These are phyloP conservation scores for Ogataea trehalophila DNA, from an alignment of 805 yeast species.

Conservation along the genomic window DNA sequence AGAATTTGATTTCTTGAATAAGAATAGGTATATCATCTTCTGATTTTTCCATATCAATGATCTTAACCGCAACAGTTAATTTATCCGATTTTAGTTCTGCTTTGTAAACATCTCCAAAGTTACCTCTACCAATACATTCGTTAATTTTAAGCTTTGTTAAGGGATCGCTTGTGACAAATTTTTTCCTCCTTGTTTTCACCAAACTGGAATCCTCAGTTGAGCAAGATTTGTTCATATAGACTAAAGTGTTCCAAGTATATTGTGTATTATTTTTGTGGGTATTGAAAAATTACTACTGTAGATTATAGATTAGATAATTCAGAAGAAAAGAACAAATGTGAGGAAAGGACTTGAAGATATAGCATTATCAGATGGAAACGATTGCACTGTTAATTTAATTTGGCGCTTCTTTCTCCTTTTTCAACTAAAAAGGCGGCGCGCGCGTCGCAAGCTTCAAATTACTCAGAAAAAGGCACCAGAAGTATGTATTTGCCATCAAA, in stretches of 20 bases:
- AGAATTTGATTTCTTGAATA: constrained; percentile 72
- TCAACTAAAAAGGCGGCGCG: too few species aligned
- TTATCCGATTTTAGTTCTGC: constrained; percentile 38
- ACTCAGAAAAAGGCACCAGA: too few species aligned
- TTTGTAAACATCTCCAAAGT: constrained; percentile 81
- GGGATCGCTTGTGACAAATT: constrained; percentile 7
- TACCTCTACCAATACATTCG: constrained; percentile 74
- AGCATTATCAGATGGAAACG: background rate
- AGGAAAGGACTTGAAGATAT: too few species aligned
- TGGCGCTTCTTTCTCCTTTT: too few species aligned
- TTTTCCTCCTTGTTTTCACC: background rate
- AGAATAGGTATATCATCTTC: constrained; percentile 69
- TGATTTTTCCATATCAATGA: constrained; percentile 72
- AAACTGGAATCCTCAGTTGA: background rate
- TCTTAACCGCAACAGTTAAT: constrained; percentile 74
- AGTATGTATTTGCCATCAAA: too few species aligned
- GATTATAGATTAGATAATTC: too few species aligned
- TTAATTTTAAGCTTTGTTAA: constrained; percentile 28
- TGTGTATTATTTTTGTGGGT: too few species aligned
- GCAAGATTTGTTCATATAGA: too few species aligned
- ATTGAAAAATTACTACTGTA: too few species aligned
- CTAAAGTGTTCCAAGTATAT: too few species aligned
- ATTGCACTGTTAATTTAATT: background rate
- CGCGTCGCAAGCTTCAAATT: too few species aligned
- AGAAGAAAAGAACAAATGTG: too few species aligned